Base-by-base conservation (phyloP, 78 protist genomes). In the Protostelium mycophagum region DNA sequence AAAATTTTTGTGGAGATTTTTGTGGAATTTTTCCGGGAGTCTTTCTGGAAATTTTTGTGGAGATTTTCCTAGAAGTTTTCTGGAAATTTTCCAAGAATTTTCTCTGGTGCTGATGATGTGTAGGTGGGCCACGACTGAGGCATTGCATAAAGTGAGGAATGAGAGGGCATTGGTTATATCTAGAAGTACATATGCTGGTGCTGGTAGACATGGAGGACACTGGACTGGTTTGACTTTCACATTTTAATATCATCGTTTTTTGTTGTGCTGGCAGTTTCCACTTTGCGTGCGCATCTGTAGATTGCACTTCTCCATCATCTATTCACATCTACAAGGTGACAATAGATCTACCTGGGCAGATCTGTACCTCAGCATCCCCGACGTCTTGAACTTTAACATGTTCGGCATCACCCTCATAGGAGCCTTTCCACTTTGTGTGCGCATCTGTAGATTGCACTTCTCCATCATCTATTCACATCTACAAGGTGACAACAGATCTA, bases 381-480 rank as follows among this genome's bases (percentile, higher is more conserved):
- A 96, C 84, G 88, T 96, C 29, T 34, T 97, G 1, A 63, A 91
- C 37, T 93, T 96, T 90, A 89, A 96, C n/a, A 63, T 96, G 90
- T 97, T 90, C 85, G 96, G 96, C 84, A 91, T 97, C 1, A 97
- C 0, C 86, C 94, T 29, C 83, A 96, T 38, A 63, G 95, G 31
- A 84, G 91, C 0, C 92, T 97, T 35, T 91, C 97, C 28, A 93
- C 98, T 0, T 97, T 89, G n/a, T n/a, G n/a, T n/a, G n/a, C 97
- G 96, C 89, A 96, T 97, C n/a, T 95, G 98, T 83, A 97, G 98
- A 83, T 97, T 97, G 85, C 83, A 85, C n/a, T n/a, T n/a, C n/a
- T n/a, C n/a, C n/a, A 34, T n/a, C 25, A 86, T 92, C 38, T 38
- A 63, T n/a, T 85, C 88, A 1, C 97, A 96, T 87, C 95, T 97